These are phyloP conservation scores for Penicillium decumbens DNA, from an alignment of 2,329 filamentous ascomycete genomes.

Conservation along the genomic window DNA sequence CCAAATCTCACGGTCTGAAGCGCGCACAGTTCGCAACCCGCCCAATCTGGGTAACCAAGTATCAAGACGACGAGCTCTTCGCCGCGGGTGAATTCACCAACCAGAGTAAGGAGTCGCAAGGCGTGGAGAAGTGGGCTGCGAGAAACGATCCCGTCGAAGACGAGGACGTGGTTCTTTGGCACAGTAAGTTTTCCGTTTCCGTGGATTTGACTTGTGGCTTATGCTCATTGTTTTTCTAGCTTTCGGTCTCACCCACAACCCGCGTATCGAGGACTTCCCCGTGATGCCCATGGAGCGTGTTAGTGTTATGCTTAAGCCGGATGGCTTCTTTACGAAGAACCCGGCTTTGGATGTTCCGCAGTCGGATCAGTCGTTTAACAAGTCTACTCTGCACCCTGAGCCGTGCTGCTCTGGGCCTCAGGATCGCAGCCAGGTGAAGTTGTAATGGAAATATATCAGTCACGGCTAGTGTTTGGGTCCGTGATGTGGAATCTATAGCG, in stretches of 20 bases:
- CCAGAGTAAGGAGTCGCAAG: slow-evolving; percentile 51
- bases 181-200: slow-evolving; percentile 28
- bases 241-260: slow-evolving; percentile 59
- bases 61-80: slow-evolving; percentile 50
- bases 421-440: slow-evolving; percentile 25
- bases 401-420: slow-evolving; percentile 22
- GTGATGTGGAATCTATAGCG: not conserved
- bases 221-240: slow-evolving; percentile 20
- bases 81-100: slow-evolving; percentile 51
- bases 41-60: slow-evolving; percentile 53
- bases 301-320: slow-evolving; percentile 46
- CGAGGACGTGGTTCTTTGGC: slow-evolving; percentile 40
- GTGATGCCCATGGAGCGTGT: slow-evolving; percentile 60
- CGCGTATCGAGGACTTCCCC: slow-evolving; percentile 61
- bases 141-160: slow-evolving; percentile 49
- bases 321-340: slow-evolving; percentile 50
- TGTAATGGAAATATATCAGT: slow-evolving; percentile 10
- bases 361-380: slow-evolving; percentile 39
- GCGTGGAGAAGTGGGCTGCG: slow-evolving; percentile 50
- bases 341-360: slow-evolving; percentile 47
- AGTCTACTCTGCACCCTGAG: slow-evolving; percentile 34
- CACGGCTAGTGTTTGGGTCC: not conserved
- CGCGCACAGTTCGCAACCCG: slow-evolving; percentile 51
- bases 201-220: not conserved
- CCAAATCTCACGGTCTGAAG: slow-evolving; percentile 43